Evolutionary conservation across 257 asterid genomes (phyloP).

Genomic region (Plantago major): DNA sequence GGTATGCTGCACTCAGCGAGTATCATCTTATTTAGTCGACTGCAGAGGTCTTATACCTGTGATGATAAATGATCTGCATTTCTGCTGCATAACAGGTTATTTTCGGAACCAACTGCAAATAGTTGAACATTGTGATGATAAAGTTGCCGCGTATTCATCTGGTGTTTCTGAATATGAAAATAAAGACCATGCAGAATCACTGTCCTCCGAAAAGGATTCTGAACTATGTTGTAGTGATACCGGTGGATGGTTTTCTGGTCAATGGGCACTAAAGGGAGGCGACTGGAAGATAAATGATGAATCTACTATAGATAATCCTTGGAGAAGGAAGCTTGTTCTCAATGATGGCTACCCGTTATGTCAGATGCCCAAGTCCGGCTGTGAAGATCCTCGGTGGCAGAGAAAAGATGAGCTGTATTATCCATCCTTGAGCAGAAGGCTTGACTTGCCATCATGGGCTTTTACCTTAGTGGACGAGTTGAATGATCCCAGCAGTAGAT

Average conservation of each 20-base stretch:
- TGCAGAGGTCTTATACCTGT: too few species aligned
- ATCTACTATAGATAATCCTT: slow-evolving; percentile 54
- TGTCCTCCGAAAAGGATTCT: slow-evolving; percentile 46
- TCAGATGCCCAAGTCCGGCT: slow-evolving; percentile 76
- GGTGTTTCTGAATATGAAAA: slow-evolving; percentile 33
- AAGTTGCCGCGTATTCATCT: slow-evolving; percentile 21
- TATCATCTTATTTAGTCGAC: too few species aligned
- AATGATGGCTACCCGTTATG: slow-evolving; percentile 91
- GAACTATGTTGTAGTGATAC: slow-evolving; percentile 32
- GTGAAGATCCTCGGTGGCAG: slow-evolving; percentile 89
- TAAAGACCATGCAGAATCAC: slow-evolving; percentile 43
- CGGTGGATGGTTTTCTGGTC: slow-evolving; percentile 55
- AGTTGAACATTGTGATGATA: slow-evolving; percentile 40
- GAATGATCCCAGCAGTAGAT: slow-evolving; percentile 52
- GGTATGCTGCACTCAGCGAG: too few species aligned
- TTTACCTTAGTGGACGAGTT: slow-evolving; percentile 75
- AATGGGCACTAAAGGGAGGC: slow-evolving; percentile 90
- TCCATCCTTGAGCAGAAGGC: slow-evolving; percentile 68
- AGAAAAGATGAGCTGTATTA: slow-evolving; percentile 68
- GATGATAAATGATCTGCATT: too few species aligned
- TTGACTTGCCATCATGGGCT: slow-evolving; percentile 93
- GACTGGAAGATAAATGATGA: slow-evolving; percentile 97
- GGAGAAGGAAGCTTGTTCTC: slow-evolving; percentile 74
- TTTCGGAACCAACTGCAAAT: slow-evolving; percentile 31
- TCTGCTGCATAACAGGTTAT: slow-evolving; percentile 36